Percentiles rank a stretch among this genome's conserved stretches.
phyloP scores from a whole-genome alignment of 2,329 filamentous ascomycete species.

The Apiospora sp. region DNA sequence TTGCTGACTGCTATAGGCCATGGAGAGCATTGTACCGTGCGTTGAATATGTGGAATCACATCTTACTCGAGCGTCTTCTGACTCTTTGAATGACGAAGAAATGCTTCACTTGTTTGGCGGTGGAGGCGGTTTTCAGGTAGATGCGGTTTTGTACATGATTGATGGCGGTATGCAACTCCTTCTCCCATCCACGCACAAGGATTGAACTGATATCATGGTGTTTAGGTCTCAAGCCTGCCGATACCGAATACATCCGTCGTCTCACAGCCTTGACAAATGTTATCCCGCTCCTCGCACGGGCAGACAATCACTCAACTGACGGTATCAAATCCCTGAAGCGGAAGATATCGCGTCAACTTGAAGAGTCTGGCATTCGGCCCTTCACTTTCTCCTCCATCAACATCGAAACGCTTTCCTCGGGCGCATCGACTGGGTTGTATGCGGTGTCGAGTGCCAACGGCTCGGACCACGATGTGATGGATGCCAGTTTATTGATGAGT shows the following conservation, averaged over 20 bases:
- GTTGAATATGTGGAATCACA: constrained; percentile 77
- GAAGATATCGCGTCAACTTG: constrained; percentile 63
- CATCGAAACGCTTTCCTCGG: constrained; percentile 30
- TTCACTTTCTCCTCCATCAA: constrained; percentile 68
- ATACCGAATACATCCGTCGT: constrained; percentile 75
- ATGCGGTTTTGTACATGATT: constrained; percentile 85
- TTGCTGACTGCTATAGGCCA: constrained; percentile 41
- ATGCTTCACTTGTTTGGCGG: constrained; percentile 80
- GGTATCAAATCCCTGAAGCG: constrained; percentile 68
- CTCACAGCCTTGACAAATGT: constrained; percentile 82
- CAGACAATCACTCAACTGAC: constrained; percentile 71
- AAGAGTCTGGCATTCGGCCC: constrained; percentile 63
- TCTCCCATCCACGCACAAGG: background rate
- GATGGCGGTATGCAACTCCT: constrained; percentile 66
- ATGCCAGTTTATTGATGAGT: constrained; percentile 92
- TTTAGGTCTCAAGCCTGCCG: constrained; percentile 64
- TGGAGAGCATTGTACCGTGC: constrained; percentile 66
- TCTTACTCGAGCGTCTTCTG: constrained; percentile 68
- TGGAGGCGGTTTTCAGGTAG: constrained; percentile 83
- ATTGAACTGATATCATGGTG: constrained; percentile 33
- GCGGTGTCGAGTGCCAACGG: constrained; percentile 78
- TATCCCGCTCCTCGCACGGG: constrained; percentile 80
- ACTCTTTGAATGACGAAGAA: constrained; percentile 75
- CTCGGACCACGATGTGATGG: constrained; percentile 83
- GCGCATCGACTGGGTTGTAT: constrained; percentile 61